Evolutionary conservation across 2,329 filamentous ascomycete species (phyloP), one percentile per base, ranked within the genome.

Genomic region (Didymella sp.): DNA sequence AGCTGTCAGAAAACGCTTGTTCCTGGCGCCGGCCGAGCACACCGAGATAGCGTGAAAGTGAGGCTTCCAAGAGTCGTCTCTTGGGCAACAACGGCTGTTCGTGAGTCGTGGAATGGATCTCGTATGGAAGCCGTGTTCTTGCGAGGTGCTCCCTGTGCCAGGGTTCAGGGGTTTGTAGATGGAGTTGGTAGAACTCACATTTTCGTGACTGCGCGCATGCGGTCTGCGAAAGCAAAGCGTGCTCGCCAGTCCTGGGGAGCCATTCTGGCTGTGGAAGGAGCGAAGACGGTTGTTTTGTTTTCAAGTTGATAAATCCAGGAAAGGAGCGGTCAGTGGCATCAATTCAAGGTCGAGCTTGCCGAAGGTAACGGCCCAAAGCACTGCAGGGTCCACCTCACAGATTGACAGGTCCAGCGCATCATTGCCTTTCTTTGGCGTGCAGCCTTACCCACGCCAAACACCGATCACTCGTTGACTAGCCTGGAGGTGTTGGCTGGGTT

Each of bases 171-270:
- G 46, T 50, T 28, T 35, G 30, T 41, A 35, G 47, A 57, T 59
- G 54, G 41, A 51, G 42, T 60, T 58, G 56, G 52, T 70, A 79
- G 52, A 70, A 80, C 79, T 74, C 81, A 76, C 81, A 83, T 81
- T 78, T 79, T 78, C 13, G 79, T 76, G 48, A 78, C 79, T 31
- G 71, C 70, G 28, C 71, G 60, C 58, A 83, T 70, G 51, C 81
- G 74, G 47, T 79, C 76, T 19, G 80, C 76, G 68, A 83, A 82
- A 54, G 67, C 76, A 61, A 82, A 55, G 37, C 59, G 54, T 21
- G 70, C 62, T 35, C 70, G 77, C 80, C 80, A 82, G 62, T 76
- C 72, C 45, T 63, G 51, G 41, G 64, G 45, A 47, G 65, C 63
- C 68, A 71, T 71, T 53, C 41, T 60, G 56, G 45, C 49, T 45